A percentile compares a stretch with the other conserved stretches of the same genome.
Evolutionary conservation across 768 basidiomycete genomes (phyloP).

Genomic region (Lactifluus rugatus): DNA sequence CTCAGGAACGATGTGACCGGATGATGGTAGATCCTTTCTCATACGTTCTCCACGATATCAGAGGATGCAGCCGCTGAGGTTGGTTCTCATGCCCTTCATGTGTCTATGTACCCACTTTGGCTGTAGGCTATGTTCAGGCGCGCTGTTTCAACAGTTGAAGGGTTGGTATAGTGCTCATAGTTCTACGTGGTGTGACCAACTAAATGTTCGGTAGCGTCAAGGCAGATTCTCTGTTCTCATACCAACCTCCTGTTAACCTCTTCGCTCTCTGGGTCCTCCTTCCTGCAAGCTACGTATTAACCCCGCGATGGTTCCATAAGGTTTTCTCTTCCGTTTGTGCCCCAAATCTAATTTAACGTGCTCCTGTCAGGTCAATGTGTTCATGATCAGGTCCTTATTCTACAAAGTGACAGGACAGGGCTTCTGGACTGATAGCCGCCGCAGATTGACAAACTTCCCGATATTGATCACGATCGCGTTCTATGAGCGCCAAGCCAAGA

Average conservation of each 20-base stretch:
- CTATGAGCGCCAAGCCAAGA: constrained; percentile 80
- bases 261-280: constrained; percentile 80
- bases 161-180: constrained; percentile 34
- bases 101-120: not conserved
- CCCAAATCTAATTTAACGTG: constrained; percentile 10
- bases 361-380: constrained; percentile 64
- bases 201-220: constrained; percentile 49
- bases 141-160: constrained; percentile 91
- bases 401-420: not conserved
- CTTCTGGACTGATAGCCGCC: not conserved
- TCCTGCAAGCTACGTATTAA: constrained; percentile 76
- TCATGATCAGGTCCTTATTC: constrained; percentile 60
- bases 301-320: constrained; percentile 97
- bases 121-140: constrained; percentile 85
- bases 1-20: not conserved
- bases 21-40: constrained; percentile 69
- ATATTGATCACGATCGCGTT: constrained; percentile 69
- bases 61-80: constrained; percentile 92
- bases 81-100: constrained; percentile 4
- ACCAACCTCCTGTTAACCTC: constrained; percentile 89
- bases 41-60: constrained; percentile 90
- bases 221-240: constrained; percentile 86
- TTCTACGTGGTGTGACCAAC: not conserved
- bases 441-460: constrained; percentile 74
- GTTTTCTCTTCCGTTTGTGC: constrained; percentile 29